Evolutionary conservation across 495 filamentous ascomycete species (phyloP).

Genomic region (Talaromyces ruber): DNA sequence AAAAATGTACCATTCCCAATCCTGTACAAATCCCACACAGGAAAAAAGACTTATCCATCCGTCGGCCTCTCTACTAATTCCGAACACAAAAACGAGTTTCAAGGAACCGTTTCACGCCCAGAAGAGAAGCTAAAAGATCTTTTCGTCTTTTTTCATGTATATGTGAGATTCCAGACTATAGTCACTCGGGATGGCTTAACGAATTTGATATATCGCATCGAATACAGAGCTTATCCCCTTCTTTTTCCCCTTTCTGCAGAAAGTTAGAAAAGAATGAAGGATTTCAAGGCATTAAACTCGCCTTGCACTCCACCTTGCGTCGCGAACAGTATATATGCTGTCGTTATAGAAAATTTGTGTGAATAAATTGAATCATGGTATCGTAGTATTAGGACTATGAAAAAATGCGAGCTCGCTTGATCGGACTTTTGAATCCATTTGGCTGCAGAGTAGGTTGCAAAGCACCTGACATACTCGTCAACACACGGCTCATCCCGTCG

Average conservation of each 20-base stretch:
- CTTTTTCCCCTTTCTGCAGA: neutral
- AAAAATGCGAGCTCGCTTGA: conserved; percentile 33
- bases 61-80: neutral
- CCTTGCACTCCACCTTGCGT: conserved; percentile 51
- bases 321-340: conserved; percentile 24
- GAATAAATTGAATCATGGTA: conserved; percentile 4
- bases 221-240: conserved; percentile 50
- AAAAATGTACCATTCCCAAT: neutral
- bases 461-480: conserved; percentile 35
- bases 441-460: conserved; percentile 18
- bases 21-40: neutral
- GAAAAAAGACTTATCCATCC: neutral
- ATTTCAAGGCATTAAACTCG: conserved; percentile 48
- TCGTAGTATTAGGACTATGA: conserved; percentile 13
- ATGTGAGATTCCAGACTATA: neutral
- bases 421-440: conserved; percentile 1
- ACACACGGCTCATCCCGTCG: conserved; percentile 41
- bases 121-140: neutral
- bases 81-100: neutral
- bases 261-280: conserved; percentile 11
- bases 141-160: neutral
- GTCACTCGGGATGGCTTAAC: neutral
- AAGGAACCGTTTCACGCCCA: neutral
- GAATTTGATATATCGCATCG: conserved; percentile 42
- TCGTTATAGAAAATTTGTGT: neutral